Base-by-base conservation (phyloP, 23 red algal genomes). In the Gracilaria caudata region DNA sequence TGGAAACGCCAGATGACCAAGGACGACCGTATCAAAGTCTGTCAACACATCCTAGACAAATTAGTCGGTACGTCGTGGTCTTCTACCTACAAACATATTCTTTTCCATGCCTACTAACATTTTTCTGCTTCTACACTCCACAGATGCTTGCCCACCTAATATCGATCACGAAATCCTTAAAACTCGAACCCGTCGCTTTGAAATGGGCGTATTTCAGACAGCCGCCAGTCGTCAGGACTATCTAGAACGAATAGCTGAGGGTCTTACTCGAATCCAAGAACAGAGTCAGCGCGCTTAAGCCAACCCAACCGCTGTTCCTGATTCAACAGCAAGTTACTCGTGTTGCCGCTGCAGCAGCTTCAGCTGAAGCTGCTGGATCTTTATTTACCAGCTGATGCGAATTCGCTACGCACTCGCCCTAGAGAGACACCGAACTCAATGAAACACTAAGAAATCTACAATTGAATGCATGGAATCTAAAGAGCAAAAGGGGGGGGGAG, bases 11-110 rank as follows among this genome's bases (percentile, higher is more conserved):
- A 51, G 16, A 90, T 90, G 86, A 39, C n/a, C 45, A 74, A 13
- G 28, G 88, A 82, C 8, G 78, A 92, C 78, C 77, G 88, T 9
- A 26, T 82, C 64, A 83, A 84, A 66, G 49, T 92, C 11, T 92
- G 88, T 21, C 78, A 75, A 38, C 88, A 92, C 65, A 82, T 92
- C 43, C 81, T 92, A 64, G 29, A 26, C 37, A 92, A 92, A 77
- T 77, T 83, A 25, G 57, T 25, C 14, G 28, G 61, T 60, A 76
- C 7, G 46, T 87, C 32, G 38, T 32, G 16, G 23, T 58, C 25
- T 24, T 24, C n/a, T n/a, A n/a, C 43, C 43, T 45, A 45, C 43
- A 45, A 45, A 11, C 43, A 4, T 11, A 4, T 11, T 45, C 11
- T 11, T 45, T 45, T 45, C 43, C 35, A 45, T 11, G 4, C 43